Conservation (phyloP, 805 yeast genomes). For the Nakazawaea wyomingensis region DNA sequence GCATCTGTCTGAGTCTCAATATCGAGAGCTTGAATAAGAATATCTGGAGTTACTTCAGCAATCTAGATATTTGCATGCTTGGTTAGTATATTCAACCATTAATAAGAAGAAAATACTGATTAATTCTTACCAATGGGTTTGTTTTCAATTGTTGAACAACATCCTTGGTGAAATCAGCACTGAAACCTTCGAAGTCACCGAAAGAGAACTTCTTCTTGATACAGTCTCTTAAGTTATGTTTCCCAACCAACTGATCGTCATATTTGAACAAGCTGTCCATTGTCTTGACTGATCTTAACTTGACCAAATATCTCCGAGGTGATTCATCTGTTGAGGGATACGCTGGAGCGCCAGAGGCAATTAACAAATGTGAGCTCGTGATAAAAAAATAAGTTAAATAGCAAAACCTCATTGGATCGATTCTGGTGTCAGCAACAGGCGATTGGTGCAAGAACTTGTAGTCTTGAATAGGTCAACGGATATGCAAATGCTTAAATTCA, state of each 20-base stretch:
- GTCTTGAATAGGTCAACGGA: not conserved
- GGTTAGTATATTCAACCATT: not conserved
- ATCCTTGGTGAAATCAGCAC: slow-evolving; percentile 52
- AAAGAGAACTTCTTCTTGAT: slow-evolving; percentile 54
- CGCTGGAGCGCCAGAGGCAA: not conserved
- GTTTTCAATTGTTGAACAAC: slow-evolving; percentile 40
- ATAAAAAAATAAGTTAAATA: not conserved
- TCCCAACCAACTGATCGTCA: slow-evolving; percentile 15
- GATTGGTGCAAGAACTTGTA: too few relatives aligned
- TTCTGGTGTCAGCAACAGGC: not conserved
- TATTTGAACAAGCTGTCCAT: slow-evolving; percentile 11
- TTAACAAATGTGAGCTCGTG: not conserved
- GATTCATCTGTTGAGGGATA: not conserved
- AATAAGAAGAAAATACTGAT: not conserved
- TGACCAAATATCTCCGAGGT: slow-evolving; percentile 10
- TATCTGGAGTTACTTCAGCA: slow-evolving; percentile 65
- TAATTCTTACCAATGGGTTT: slow-evolving; percentile 45
- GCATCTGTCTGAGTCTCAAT: slow-evolving; percentile 34
- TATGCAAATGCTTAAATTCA: too few relatives aligned
- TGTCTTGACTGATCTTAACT: slow-evolving; percentile 7
- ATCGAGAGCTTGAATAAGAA: slow-evolving; percentile 51
- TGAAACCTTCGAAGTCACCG: slow-evolving; percentile 68
- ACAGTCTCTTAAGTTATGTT: slow-evolving; percentile 39
- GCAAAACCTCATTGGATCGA: not conserved
- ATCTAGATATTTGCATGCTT: slow-evolving; percentile 27